Base-by-base conservation (phyloP, 306 rosid genomes). In the Begonia loranthoides region DNA sequence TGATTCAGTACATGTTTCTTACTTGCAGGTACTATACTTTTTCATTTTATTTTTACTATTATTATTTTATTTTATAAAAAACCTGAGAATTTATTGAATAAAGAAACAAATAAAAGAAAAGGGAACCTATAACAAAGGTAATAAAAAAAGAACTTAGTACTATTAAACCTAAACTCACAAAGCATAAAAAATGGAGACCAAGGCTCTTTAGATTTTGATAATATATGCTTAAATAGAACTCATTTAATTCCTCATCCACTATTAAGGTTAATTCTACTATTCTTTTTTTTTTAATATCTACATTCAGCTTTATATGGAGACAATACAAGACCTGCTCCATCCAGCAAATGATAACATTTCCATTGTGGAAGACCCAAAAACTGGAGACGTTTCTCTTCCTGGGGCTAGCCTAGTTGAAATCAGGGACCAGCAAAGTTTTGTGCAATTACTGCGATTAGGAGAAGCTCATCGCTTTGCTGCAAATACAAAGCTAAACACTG, bases 391-490 rank as follows among this genome's bases (percentile, higher is more conserved):
- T 63, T 86, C 99, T 9, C 51, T 92, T 51, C 99, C 96, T 19
- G 99, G 99, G 63, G 99, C 94, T 60, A 92, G 50, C 64, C 73
- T 83, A 39, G 69, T 92, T 52, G 93, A 92, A 68, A 79, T 92
- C 51, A 74, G 96, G 75, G 80, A 86, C 75, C 96, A 92, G 44
- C 73, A 71, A 67, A 86, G 77, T 71, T 86, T 92, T 59, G 15
- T 92, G 54, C 96, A 86, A 70, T 81, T 92, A 36, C 77, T 92
- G 59, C 72, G 84, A 62, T 53, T 92, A 58, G 99, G 99, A 64
- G 99, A 92, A 71, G 93, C 88, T 65, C 99, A 86, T 60, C 96
- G 96, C 60, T 83, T 76, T 75, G 96, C 99, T 65, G 87, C 99
- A 17, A 92, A 92, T 79, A 86, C 99, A 38, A 86, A 92, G 64